A percentile compares a stretch with the other conserved stretches of the same genome.
These are phyloP conservation scores for Sisymbrium irio DNA, from an alignment of 345 rosid genomes.

Conservation along the genomic window DNA sequence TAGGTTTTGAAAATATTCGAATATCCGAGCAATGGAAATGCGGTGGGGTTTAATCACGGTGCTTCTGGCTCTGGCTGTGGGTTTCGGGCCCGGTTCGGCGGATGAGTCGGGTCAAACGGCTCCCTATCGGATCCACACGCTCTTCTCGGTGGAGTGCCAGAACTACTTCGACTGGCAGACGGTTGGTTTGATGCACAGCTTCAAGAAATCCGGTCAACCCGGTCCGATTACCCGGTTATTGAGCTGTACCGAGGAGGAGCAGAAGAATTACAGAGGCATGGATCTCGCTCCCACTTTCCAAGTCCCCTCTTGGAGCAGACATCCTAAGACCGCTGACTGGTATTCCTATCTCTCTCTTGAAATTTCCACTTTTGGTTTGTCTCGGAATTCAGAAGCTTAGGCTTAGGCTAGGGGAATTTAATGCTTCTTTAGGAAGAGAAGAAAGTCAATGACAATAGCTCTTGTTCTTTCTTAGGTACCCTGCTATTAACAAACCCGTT, in stretches of 20 bases:
- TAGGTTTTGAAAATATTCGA: slow-evolving; percentile 40
- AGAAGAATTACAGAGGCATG: slow-evolving; percentile 76
- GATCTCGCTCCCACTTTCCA: slow-evolving; percentile 81
- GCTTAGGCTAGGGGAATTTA: neutral
- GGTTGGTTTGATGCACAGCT: slow-evolving; percentile 90
- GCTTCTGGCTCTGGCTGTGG: slow-evolving; percentile 16
- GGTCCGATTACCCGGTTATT: slow-evolving; percentile 91
- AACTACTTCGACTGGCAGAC: slow-evolving; percentile 98
- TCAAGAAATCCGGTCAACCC: slow-evolving; percentile 80
- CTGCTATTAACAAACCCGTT: slow-evolving; percentile 96
- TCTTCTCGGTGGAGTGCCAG: slow-evolving; percentile 96
- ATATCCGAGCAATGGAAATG: slow-evolving; percentile 32
- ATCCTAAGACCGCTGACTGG: slow-evolving; percentile 95
- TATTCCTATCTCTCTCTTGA: too few species aligned
- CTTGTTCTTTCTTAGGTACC: slow-evolving; percentile 53
- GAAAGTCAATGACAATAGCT: neutral
- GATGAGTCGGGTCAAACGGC: slow-evolving; percentile 36
- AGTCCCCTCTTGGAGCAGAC: slow-evolving; percentile 94
- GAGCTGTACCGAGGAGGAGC: slow-evolving; percentile 90
- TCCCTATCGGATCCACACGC: slow-evolving; percentile 87
- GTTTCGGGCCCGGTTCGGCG: too few species aligned
- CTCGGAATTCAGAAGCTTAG: too few species aligned
- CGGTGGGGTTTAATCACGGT: slow-evolving; percentile 20
- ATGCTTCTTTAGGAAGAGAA: too few species aligned
- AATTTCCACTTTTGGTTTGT: too few species aligned